These are phyloP conservation scores for Phytophthora tentaculata DNA, from an alignment of 352 stramenopile genomes.

Conservation along the genomic window DNA sequence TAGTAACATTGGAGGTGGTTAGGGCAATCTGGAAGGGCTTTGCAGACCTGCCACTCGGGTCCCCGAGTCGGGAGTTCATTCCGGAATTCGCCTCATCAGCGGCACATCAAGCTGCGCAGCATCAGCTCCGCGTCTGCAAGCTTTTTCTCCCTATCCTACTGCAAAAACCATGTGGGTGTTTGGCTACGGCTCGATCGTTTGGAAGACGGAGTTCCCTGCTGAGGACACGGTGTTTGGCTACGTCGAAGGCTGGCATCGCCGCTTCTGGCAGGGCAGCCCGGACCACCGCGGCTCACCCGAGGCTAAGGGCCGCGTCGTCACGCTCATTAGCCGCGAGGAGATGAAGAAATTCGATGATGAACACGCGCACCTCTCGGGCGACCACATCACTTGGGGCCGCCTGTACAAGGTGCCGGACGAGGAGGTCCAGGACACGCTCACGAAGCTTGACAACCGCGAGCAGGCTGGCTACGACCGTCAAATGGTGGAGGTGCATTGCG, in stretches of 20 bases:
- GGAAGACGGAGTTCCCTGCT: constrained; percentile 76
- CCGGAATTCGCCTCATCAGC: constrained; percentile 32
- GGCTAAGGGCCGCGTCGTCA: constrained; percentile 83
- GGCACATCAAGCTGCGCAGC: constrained; percentile 22
- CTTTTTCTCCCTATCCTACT: constrained; percentile 1
- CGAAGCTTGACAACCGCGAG: constrained; percentile 86
- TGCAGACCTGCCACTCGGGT: constrained; percentile 2
- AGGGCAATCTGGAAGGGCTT: too few relatives aligned
- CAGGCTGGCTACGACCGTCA: constrained; percentile 84
- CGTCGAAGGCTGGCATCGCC: constrained; percentile 85
- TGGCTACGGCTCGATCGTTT: constrained; percentile 84
- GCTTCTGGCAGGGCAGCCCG: constrained; percentile 91
- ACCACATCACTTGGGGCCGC: constrained; percentile 85
- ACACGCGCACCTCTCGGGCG: constrained; percentile 61
- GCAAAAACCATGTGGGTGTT: constrained; percentile 77
- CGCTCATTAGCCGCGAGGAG: constrained; percentile 80
- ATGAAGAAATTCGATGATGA: constrained; percentile 81
- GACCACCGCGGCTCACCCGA: constrained; percentile 86
- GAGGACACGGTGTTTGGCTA: constrained; percentile 76
- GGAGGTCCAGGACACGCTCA: constrained; percentile 76
- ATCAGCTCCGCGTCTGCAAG: neutral
- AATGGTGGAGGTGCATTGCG: constrained; percentile 80
- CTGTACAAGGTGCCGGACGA: constrained; percentile 87
- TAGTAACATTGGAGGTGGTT: constrained; percentile 8
- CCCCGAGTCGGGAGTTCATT: constrained; percentile 42